These are phyloP conservation scores for Colletotrichum graminicola DNA, from an alignment of 2,329 filamentous ascomycete genomes.

Conservation along the genomic window DNA sequence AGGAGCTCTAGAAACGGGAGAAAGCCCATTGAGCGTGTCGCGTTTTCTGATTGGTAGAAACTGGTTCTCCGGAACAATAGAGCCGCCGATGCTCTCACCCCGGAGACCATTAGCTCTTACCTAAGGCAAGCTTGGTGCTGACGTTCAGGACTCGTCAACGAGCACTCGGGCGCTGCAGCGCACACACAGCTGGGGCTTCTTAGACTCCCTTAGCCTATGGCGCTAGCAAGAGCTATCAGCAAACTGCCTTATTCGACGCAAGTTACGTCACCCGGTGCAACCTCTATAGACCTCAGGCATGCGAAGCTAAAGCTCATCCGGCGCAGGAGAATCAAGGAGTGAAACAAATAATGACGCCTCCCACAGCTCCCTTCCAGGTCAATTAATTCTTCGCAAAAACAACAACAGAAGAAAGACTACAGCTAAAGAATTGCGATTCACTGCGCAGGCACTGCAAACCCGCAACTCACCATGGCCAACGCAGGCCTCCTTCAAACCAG, in stretches of 20 bases:
- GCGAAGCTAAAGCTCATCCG: conserved; percentile 31
- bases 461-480: conserved; percentile 51
- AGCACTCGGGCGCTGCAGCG: conserved; percentile 1
- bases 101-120: not conserved
- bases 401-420: conserved; percentile 14
- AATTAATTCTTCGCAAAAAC: conserved; percentile 17
- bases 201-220: not conserved
- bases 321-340: conserved; percentile 22
- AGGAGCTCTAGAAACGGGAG: conserved; percentile 18
- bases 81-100: not conserved
- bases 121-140: too few species aligned
- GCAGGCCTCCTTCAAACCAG: conserved; percentile 82
- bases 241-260: not conserved
- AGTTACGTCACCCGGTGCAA: conserved; percentile 25
- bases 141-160: not conserved
- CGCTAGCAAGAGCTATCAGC: not conserved
- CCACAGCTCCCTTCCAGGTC: conserved; percentile 12
- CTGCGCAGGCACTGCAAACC: not conserved
- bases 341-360: conserved; percentile 38
- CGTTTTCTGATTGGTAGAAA: conserved; percentile 32
- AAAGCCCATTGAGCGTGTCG: conserved; percentile 6
- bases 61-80: not conserved
- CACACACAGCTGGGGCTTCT: conserved; percentile 7
- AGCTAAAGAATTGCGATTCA: not conserved
- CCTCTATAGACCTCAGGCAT: conserved; percentile 20